Evolutionary conservation across 768 basidiomycete species (phyloP), one percentile per base, ranked within the genome.

Genomic region (Naematelia encephala): DNA sequence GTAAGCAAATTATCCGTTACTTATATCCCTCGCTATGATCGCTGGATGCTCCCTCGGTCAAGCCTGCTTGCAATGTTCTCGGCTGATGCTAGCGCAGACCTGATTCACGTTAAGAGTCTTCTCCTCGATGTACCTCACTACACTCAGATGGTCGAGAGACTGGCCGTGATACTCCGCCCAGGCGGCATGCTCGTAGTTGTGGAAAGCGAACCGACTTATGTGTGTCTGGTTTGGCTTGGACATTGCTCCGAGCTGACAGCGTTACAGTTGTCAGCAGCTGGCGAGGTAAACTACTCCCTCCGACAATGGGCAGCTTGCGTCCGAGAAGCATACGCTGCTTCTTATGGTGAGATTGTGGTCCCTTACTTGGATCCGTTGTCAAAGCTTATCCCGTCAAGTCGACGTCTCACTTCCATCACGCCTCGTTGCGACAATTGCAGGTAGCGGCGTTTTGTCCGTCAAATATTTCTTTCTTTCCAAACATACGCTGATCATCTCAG

Each of bases 81-180:
- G n/a, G 46, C 46, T 48, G 2, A 8, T 48, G 12, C 46, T 1
- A 8, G 34, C 4, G 16, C 49, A 76, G 75, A 77, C 44, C 50
- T 74, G 59, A 72, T 77, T n/a, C 75, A 77, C 46, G 68, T 77
- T 51, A 60, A 67, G 51, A 55, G 56, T 21, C 28, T 75, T 2
- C 26, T 62, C 5, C 62, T 67, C 21, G 53, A 61, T 2, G 63
- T 72, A 22, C 60, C 66, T 14, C 49, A 59, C 22, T 77, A 75
- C 50, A 26, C 49, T 5, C 30, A 49, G 4, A 45, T 77, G 22
- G 43, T 77, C 42, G 71, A 75, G 49, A 55, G 72, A 34, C 61
- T 74, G 5, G 71, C 73, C 2, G 55, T 68, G 28, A 46, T 70
- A 1, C 59, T 77, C 1, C 58, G 66, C 22, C 68, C 67, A 0